These are phyloP conservation scores for Blastocystis sp. DNA, from an alignment of 352 stramenopile genomes.

Conservation along the genomic window DNA sequence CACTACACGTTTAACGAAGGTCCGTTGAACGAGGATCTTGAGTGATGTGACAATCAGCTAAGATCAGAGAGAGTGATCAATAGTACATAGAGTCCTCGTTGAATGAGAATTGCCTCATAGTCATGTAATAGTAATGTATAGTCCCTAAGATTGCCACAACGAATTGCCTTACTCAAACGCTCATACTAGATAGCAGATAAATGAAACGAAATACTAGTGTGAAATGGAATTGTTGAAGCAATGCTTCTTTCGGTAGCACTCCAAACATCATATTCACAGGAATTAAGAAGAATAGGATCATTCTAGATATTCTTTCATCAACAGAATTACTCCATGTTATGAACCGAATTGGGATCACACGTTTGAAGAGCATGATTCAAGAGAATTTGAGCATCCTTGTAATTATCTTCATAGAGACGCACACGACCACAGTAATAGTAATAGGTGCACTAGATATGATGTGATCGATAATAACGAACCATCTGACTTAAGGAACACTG, in stretches of 20 bases:
- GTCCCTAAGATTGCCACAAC: not conserved
- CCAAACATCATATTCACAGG: slow-evolving; percentile 29
- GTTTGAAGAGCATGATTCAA: not conserved
- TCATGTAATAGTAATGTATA: not conserved
- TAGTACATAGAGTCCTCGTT: not conserved
- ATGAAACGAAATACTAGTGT: not conserved
- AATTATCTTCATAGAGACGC: slow-evolving; percentile 15
- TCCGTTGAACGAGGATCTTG: slow-evolving; percentile 4
- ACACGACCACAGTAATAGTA: slow-evolving; percentile 26
- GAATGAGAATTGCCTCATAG: not conserved
- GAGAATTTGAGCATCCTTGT: not conserved
- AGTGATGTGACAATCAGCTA: slow-evolving; percentile 5
- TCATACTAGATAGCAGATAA: not conserved
- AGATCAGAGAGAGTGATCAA: not conserved
- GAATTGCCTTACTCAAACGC: not conserved
- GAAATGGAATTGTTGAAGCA: not conserved
- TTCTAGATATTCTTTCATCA: not conserved
- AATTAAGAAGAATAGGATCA: slow-evolving; percentile 6
- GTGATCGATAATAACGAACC: not conserved
- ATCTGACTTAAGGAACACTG: not conserved
- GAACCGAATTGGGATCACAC: not conserved
- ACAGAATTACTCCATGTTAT: not conserved
- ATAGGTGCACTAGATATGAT: slow-evolving; percentile 5
- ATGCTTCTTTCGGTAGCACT: not conserved
- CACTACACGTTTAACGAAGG: not conserved